phyloP scores from a whole-genome alignment of 306 rosid species.

The Lablab purpureus region DNA sequence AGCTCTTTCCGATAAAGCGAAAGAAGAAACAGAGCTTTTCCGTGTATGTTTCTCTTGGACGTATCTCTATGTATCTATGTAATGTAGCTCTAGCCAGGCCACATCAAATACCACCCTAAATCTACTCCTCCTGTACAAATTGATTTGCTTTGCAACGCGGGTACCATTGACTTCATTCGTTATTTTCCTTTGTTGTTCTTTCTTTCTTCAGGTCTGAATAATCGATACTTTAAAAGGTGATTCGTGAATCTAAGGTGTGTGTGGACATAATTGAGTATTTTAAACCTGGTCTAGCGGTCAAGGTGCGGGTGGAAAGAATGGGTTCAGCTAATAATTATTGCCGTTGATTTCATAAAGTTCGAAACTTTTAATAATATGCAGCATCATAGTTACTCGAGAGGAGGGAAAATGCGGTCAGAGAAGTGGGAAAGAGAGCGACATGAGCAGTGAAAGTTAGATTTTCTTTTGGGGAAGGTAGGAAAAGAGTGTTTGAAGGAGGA shows the following conservation, averaged over 20 bases:
- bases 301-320: background rate
- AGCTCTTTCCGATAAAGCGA: slow-evolving; percentile 58
- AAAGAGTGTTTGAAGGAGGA: slow-evolving; percentile 16
- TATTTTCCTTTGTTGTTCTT: background rate
- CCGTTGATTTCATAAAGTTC: slow-evolving; percentile 41
- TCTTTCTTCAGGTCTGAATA: background rate
- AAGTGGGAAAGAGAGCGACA: slow-evolving; percentile 54
- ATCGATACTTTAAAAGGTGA: slow-evolving; percentile 4
- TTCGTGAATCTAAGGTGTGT: background rate
- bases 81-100: background rate
- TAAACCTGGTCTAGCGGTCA: slow-evolving; percentile 3
- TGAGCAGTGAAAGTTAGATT: slow-evolving; percentile 56
- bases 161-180: background rate
- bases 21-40: slow-evolving; percentile 53
- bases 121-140: background rate
- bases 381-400: slow-evolving; percentile 46
- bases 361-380: slow-evolving; percentile 42
- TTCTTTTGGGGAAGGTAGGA: slow-evolving; percentile 43
- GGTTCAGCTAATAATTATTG: slow-evolving; percentile 26
- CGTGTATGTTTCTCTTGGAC: slow-evolving; percentile 38
- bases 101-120: slow-evolving; percentile 1
- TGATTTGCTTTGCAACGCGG: background rate
- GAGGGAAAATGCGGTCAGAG: slow-evolving; percentile 51
- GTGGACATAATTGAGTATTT: background rate
- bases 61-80: background rate